These are phyloP conservation scores for Adansonia madagascariensis DNA, from an alignment of 441 rosid species.

Conservation along the genomic window DNA sequence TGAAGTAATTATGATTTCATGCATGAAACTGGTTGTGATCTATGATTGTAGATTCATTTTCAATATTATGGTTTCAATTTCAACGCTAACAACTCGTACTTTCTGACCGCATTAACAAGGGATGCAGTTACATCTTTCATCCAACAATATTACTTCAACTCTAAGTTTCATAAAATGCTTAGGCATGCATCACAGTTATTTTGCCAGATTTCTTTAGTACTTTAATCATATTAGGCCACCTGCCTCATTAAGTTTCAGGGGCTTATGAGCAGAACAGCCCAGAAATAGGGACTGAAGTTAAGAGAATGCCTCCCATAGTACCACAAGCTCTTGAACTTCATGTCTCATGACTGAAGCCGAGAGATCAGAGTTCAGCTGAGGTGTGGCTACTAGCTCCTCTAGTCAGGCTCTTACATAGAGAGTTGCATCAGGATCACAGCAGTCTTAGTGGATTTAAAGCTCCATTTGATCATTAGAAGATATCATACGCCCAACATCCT, in stretches of 20 bases:
- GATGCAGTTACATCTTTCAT: slow-evolving; percentile 15
- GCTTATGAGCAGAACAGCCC: not conserved
- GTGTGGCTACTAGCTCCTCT: not conserved
- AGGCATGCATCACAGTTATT: slow-evolving; percentile 10
- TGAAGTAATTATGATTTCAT: not conserved
- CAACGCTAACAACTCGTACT: slow-evolving; percentile 14
- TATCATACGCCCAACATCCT: not conserved
- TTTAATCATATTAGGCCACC: not conserved
- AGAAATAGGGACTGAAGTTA: not conserved
- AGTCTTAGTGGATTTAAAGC: not conserved
- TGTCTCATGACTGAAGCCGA: not conserved
- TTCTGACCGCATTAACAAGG: not conserved
- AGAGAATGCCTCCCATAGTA: slow-evolving; percentile 5
- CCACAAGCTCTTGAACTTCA: not conserved
- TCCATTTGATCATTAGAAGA: not conserved
- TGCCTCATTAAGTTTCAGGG: not conserved
- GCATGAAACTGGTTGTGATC: not conserved
- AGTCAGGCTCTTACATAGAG: not conserved
- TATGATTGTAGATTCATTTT: slow-evolving; percentile 20
- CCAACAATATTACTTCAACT: not conserved
- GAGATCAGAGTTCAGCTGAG: slow-evolving; percentile 3
- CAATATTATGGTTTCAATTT: not conserved
- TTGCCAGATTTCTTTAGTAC: not conserved
- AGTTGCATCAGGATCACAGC: slow-evolving; percentile 12
- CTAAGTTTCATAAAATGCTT: not conserved